These are phyloP conservation scores for Rhynchospora pubera DNA, from an alignment of 176 grass and related monocot genomes.

Conservation along the genomic window DNA sequence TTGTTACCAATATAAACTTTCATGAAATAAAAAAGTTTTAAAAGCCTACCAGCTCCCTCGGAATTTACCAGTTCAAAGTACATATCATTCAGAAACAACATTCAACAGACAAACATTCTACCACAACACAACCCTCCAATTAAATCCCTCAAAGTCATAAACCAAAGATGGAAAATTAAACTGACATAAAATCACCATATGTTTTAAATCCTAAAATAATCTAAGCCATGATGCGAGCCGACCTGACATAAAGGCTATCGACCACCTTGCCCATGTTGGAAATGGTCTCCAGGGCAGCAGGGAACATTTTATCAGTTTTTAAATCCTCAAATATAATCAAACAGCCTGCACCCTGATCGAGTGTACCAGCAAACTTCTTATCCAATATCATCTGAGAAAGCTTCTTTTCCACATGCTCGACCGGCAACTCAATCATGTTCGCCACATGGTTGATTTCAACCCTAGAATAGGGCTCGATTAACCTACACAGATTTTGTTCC, in stretches of 20 bases:
- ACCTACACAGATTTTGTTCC: slow-evolving; percentile 79
- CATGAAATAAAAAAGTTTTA: background rate
- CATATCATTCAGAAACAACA: slow-evolving; percentile 5
- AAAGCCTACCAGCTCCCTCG: background rate
- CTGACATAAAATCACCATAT: background rate
- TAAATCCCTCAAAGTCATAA: background rate
- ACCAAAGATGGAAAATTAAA: background rate
- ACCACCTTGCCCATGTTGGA: slow-evolving; percentile 68
- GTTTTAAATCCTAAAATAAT: slow-evolving; percentile 1
- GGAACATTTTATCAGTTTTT: slow-evolving; percentile 69
- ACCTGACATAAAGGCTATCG: slow-evolving; percentile 74
- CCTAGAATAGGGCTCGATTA: slow-evolving; percentile 70
- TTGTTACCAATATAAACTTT: background rate
- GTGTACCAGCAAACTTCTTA: slow-evolving; percentile 75
- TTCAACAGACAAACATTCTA: slow-evolving; percentile 1
- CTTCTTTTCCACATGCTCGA: slow-evolving; percentile 73
- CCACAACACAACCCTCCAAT: background rate
- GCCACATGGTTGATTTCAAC: slow-evolving; percentile 73
- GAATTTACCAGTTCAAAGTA: background rate
- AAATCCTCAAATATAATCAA: slow-evolving; percentile 75
- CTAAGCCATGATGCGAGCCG: slow-evolving; percentile 75
- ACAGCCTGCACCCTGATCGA: slow-evolving; percentile 75
- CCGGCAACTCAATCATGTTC: slow-evolving; percentile 61
- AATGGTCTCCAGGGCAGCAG: slow-evolving; percentile 67
- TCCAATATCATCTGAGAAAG: slow-evolving; percentile 79